These are phyloP conservation scores for Yamadazyma jaroonii DNA, from an alignment of 1,139 yeast genomes.

Conservation along the genomic window DNA sequence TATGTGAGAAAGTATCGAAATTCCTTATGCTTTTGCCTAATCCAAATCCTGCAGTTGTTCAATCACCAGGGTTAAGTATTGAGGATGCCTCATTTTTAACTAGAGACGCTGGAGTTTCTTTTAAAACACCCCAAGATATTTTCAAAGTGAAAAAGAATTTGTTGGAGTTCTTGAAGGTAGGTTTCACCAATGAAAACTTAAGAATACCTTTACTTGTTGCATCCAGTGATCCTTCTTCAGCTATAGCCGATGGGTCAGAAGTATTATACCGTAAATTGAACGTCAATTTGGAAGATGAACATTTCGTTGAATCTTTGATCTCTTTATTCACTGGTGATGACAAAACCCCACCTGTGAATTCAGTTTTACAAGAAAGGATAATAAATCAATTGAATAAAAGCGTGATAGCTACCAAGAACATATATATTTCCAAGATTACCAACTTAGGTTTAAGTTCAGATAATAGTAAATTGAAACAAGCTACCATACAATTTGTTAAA, in stretches of 20 bases:
- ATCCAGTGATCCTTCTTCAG: slow-evolving; percentile 56
- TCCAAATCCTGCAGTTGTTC: slow-evolving; percentile 18
- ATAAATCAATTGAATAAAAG: slow-evolving; percentile 54
- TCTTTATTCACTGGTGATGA: slow-evolving; percentile 47
- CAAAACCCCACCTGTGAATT: slow-evolving; percentile 49
- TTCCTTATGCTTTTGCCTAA: slow-evolving; percentile 58
- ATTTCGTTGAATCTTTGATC: slow-evolving; percentile 43
- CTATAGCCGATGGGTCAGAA: slow-evolving; percentile 51
- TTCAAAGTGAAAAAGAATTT: slow-evolving; percentile 39
- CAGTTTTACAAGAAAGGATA: slow-evolving; percentile 58
- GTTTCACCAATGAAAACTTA: slow-evolving; percentile 33
- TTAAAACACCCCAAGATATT: slow-evolving; percentile 48
- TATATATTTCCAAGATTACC: slow-evolving; percentile 40
- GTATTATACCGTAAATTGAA: slow-evolving; percentile 49
- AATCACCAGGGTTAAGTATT: slow-evolving; percentile 61
- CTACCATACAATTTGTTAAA: slow-evolving; percentile 60
- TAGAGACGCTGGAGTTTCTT: slow-evolving; percentile 61
- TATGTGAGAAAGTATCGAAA: slow-evolving; percentile 48
- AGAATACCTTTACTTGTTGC: slow-evolving; percentile 58
- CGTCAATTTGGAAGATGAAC: slow-evolving; percentile 50
- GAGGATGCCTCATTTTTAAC: slow-evolving; percentile 61
- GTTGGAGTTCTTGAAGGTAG: slow-evolving; percentile 35
- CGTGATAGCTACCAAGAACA: slow-evolving; percentile 41
- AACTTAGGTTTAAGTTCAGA: slow-evolving; percentile 58
- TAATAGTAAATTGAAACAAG: slow-evolving; percentile 42